Evolutionary conservation across 208 protist genomes (phyloP), one percentile per base, ranked within the genome.

Genomic region (Leishmania martiniquensis): DNA sequence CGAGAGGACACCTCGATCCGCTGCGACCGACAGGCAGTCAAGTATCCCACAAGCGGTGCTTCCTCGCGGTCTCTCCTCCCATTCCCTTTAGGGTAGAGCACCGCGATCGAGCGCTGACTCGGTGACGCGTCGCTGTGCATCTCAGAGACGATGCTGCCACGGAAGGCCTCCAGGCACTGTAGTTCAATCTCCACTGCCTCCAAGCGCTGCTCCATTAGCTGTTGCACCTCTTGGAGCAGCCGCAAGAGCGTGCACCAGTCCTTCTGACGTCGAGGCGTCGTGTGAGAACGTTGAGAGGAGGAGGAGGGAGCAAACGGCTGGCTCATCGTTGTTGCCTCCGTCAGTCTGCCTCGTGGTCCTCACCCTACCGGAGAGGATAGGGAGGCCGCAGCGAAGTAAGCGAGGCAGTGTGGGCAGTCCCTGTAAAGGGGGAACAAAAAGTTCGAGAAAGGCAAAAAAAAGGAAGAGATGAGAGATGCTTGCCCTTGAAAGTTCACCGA

Each of bases 151-250:
- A 84, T 39, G 42, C 29, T 29, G 32, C 42, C 45, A 2, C 80
- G 80, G 39, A 84, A 55, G 3, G 75, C 54, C 42, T 84, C 75
- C 7, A 84, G 80, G 9, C 25, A 12, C 10, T 39, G 17, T 34
- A 80, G 54, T 59, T 84, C 80, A 0, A 37, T 15, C 6, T 49
- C 34, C 1, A 84, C 44, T 12, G 12, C 25, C 13, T 47, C 52
- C 22, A 84, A 57, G 45, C 80, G 80, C 0, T 72, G 6, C 17
- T 57, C 54, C 49, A 77, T 68, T 4, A 20, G 34, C 4, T n/a
- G 0, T 9, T 68, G 54, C 0, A 84, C 52, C 10, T 49, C n/a
- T 9, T 52, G 60, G 42, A 72, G 74, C 22, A 45, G 68, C 4
- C 49, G 25, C 44, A 79, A 29, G 17, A 72, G 29, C 32, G 67